A percentile compares a stretch with the other conserved stretches of the same genome.
These are phyloP conservation scores for Xanthoconium purpureum DNA, from an alignment of 768 basidiomycete species.

Conservation along the genomic window DNA sequence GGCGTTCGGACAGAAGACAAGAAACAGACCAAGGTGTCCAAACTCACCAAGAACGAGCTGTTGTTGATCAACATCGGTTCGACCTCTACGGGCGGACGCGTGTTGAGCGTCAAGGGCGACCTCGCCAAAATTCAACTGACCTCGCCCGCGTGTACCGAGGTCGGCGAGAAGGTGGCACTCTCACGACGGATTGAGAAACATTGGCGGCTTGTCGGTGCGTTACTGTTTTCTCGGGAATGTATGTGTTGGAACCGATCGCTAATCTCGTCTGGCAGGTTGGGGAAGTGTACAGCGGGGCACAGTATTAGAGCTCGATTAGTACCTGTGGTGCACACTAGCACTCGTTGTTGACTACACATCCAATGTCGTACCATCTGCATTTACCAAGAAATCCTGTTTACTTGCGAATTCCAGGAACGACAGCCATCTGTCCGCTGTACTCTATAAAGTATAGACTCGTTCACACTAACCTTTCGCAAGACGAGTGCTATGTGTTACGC, in stretches of 20 bases:
- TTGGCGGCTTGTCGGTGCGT: slow-evolving; percentile 93
- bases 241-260: neutral
- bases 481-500: neutral
- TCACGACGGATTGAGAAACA: slow-evolving; percentile 96
- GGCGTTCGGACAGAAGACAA: slow-evolving; percentile 99
- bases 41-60: slow-evolving; percentile 87
- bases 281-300: slow-evolving; percentile 86
- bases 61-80: slow-evolving; percentile 97
- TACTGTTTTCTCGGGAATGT: neutral
- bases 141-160: slow-evolving; percentile 92
- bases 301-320: slow-evolving; percentile 71
- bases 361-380: neutral
- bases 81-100: slow-evolving; percentile 94
- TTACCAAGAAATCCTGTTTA: neutral
- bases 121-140: slow-evolving; percentile 93
- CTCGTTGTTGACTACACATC: neutral
- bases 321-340: too few relatives aligned
- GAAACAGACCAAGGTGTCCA: slow-evolving; percentile 95
- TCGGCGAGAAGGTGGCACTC: slow-evolving; percentile 96
- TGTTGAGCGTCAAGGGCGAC: slow-evolving; percentile 91
- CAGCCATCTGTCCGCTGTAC: too few relatives aligned
- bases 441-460: too few relatives aligned
- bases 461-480: too few relatives aligned
- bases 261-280: slow-evolving; percentile 41
- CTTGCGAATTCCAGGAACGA: neutral